Conservation (phyloP, 805 yeast genomes). For the Ogataea trehalophila region DNA sequence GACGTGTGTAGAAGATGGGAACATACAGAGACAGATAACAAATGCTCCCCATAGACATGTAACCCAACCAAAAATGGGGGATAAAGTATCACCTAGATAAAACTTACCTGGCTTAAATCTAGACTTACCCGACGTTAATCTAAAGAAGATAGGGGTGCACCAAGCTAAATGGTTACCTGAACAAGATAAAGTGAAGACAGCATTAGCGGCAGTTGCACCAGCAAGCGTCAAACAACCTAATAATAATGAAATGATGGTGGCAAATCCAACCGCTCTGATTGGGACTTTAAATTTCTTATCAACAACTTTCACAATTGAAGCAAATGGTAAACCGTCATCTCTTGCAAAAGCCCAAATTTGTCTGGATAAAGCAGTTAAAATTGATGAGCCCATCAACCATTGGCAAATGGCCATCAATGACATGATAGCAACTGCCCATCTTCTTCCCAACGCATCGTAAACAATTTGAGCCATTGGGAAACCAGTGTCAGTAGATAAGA, state of each 20-base stretch:
- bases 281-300: constrained; percentile 57
- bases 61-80: constrained; percentile 37
- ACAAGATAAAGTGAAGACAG: constrained; percentile 61
- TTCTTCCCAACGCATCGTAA: constrained; percentile 55
- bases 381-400: constrained; percentile 61
- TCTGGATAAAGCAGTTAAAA: constrained; percentile 59
- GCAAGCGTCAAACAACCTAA: constrained; percentile 57
- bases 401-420: constrained; percentile 53
- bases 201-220: constrained; percentile 56
- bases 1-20: constrained; percentile 46
- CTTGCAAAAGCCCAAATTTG: constrained; percentile 75
- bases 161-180: constrained; percentile 62
- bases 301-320: constrained; percentile 51
- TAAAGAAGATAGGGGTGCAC: constrained; percentile 54
- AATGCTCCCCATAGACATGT: constrained; percentile 48
- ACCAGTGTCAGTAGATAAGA: constrained; percentile 45
- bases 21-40: constrained; percentile 53
- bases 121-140: constrained; percentile 44
- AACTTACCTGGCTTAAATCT: constrained; percentile 64
- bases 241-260: constrained; percentile 42
- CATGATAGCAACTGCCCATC: constrained; percentile 64
- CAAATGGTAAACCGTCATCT: constrained; percentile 69
- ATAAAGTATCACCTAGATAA: constrained; percentile 50
- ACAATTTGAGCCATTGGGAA: constrained; percentile 64
- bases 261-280: constrained; percentile 55